Conservation (phyloP, 148 eudicot species). For the Nyssa sinensis region DNA sequence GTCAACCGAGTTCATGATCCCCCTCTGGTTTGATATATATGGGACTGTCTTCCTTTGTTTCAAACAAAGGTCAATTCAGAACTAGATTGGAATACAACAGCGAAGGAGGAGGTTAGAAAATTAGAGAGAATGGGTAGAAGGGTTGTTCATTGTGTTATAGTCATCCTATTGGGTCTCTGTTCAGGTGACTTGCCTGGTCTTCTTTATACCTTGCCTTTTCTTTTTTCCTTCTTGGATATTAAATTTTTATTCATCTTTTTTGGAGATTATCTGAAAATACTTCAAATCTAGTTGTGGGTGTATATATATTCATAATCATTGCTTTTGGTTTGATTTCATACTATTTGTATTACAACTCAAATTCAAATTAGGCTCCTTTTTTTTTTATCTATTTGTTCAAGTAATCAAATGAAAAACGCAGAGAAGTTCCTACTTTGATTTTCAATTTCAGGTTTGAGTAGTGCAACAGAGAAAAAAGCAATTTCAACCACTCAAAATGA, state of each 20-base stretch:
- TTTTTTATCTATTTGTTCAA: too few species aligned
- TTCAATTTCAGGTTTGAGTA: conserved; percentile 20
- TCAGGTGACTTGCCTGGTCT: conserved; percentile 46
- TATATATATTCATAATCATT: background rate
- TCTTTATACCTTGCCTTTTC: background rate
- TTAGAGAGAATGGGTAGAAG: conserved; percentile 39
- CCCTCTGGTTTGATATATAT: conserved; percentile 15
- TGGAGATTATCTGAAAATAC: too few species aligned
- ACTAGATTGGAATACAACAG: background rate
- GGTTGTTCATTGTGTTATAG: conserved; percentile 23
- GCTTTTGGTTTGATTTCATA: too few species aligned
- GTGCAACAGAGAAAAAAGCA: background rate
- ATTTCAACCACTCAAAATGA: conserved; percentile 53
- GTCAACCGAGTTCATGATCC: conserved; percentile 28
- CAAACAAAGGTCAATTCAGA: background rate
- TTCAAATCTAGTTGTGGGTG: background rate
- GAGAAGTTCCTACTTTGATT: background rate
- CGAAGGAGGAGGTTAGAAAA: background rate
- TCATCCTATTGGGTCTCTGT: conserved; percentile 36
- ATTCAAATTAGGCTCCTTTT: too few species aligned
- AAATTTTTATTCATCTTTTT: background rate
- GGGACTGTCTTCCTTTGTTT: conserved; percentile 16
- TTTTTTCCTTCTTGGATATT: background rate
- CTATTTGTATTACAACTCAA: too few species aligned
- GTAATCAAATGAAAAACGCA: too few species aligned